phyloP scores from a whole-genome alignment of 1,284 basidiomycete genomes.

The Ganoderma multipileum region DNA sequence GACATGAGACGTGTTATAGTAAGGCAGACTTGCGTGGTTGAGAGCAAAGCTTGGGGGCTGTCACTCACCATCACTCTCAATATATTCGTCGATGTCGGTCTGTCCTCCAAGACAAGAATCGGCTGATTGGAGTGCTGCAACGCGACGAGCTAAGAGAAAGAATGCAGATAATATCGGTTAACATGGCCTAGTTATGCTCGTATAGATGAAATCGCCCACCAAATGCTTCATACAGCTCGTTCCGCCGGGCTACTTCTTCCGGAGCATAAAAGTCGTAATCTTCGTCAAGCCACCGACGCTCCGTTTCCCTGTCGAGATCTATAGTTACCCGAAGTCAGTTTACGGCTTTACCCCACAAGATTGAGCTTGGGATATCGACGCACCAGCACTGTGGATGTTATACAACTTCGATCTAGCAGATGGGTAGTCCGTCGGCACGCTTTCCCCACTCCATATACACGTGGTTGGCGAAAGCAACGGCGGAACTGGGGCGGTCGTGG shows the following conservation, averaged over 20 bases:
- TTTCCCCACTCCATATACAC: neutral
- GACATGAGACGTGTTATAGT: neutral
- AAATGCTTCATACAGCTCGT: neutral
- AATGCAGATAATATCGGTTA: neutral
- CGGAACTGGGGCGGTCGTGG: neutral
- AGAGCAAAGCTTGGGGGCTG: too few relatives aligned
- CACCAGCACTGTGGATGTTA: neutral
- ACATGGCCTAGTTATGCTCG: neutral
- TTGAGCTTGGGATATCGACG: neutral
- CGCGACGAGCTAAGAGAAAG: neutral
- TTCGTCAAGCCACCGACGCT: neutral
- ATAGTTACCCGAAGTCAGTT: neutral
- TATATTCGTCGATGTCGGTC: neutral
- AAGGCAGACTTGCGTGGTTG: neutral
- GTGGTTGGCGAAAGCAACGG: neutral
- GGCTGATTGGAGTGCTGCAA: neutral
- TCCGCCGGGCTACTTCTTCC: neutral
- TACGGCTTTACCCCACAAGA: neutral
- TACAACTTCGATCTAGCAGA: neutral
- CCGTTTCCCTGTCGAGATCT: neutral
- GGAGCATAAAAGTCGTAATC: slow-evolving; percentile 1
- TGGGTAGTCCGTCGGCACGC: too few relatives aligned
- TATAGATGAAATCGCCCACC: neutral
- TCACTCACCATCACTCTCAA: neutral
- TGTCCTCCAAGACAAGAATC: neutral